Evolutionary conservation across 768 basidiomycete genomes (phyloP).

Genomic region (Wakefieldia striispora): DNA sequence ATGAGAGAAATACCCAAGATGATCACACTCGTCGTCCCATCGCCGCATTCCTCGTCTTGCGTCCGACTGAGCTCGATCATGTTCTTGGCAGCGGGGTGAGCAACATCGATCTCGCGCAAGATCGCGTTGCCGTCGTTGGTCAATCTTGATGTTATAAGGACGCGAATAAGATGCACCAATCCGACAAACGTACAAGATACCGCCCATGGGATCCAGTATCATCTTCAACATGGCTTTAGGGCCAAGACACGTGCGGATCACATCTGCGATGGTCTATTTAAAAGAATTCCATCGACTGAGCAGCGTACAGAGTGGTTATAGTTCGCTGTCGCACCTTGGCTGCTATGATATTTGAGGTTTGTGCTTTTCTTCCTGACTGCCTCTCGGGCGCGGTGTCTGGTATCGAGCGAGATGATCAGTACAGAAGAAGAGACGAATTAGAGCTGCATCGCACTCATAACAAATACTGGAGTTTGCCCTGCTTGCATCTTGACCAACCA

Average conservation of each 20-base stretch:
- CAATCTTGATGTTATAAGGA: constrained; percentile 48
- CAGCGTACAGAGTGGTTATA: too few species aligned
- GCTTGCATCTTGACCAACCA: constrained; percentile 23
- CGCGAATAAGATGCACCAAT: background rate
- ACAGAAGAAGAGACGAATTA: background rate
- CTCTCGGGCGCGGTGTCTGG: constrained; percentile 91
- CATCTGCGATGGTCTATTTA: constrained; percentile 89
- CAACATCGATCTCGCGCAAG: constrained; percentile 96
- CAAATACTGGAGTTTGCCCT: constrained; percentile 76
- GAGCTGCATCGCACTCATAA: constrained; percentile 59
- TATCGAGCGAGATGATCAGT: background rate
- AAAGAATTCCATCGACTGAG: background rate
- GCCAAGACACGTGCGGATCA: constrained; percentile 94
- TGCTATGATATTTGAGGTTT: constrained; percentile 94
- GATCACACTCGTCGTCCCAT: constrained; percentile 98
- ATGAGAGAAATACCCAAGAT: constrained; percentile 72
- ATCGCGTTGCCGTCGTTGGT: constrained; percentile 99
- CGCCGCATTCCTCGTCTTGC: constrained; percentile 98
- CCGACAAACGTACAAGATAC: constrained; percentile 71
- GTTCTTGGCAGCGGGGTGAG: constrained; percentile 98
- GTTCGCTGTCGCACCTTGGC: constrained; percentile 66
- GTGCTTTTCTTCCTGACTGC: constrained; percentile 92
- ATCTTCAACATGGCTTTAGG: constrained; percentile 99
- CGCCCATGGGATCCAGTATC: constrained; percentile 99
- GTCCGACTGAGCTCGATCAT: constrained; percentile 99